Percentiles rank a stretch among this genome's conserved stretches.
Evolutionary conservation across 164 flowering plant genomes (phyloP).

Genomic region (Chloranthus sessilifolius): DNA sequence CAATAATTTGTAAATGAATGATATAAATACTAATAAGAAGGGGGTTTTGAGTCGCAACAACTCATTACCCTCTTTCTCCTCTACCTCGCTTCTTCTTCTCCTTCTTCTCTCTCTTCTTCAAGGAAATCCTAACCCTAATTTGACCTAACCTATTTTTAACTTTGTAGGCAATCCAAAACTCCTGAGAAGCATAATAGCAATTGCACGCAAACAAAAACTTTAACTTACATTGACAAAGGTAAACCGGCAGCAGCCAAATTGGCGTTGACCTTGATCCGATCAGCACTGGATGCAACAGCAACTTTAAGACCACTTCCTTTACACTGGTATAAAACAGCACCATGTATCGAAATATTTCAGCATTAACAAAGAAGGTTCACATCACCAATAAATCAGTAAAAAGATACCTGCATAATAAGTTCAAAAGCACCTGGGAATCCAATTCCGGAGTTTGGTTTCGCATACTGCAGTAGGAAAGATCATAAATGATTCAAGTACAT

Average conservation of each 20-base stretch:
- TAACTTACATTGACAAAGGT: constrained; percentile 68
- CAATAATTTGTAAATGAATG: too few relatives aligned
- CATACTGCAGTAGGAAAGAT: constrained; percentile 51
- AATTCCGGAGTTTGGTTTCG: constrained; percentile 88
- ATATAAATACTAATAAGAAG: too few relatives aligned
- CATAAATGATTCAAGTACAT: neutral
- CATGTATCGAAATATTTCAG: constrained; percentile 8
- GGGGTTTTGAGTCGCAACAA: too few relatives aligned
- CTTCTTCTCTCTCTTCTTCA: neutral
- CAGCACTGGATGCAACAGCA: constrained; percentile 99
- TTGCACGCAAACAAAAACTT: neutral
- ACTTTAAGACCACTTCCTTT: constrained; percentile 84
- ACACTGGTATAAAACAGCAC: constrained; percentile 48
- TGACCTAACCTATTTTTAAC: too few relatives aligned
- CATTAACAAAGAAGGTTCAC: neutral
- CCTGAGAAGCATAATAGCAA: neutral
- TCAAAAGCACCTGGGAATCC: constrained; percentile 97
- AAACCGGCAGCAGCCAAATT: constrained; percentile 91
- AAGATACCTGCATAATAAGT: constrained; percentile 67
- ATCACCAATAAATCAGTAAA: neutral
- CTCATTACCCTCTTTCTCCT: neutral
- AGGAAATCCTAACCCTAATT: too few relatives aligned
- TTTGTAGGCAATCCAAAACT: neutral
- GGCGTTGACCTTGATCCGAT: constrained; percentile 91
- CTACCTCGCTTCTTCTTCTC: neutral